Conservation (phyloP, 306 rosid species). For the Ziziphus jujuba region DNA sequence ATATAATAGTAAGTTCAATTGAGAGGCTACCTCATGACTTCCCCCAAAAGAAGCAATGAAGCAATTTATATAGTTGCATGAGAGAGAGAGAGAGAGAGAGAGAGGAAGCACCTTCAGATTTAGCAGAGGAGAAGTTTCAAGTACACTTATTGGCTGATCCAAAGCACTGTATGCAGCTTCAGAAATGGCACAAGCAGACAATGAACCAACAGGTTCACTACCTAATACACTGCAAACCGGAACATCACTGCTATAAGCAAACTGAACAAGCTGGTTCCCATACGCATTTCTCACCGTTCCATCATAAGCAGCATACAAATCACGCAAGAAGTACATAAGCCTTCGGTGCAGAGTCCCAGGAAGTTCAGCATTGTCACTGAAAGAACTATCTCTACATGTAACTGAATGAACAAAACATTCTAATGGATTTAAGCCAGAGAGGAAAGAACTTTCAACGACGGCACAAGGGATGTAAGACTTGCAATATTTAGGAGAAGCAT, state of each 20-base stretch:
- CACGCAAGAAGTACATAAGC: constrained; percentile 92
- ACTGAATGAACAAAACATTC: constrained; percentile 96
- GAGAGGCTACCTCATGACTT: no score
- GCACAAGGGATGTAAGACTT: constrained; percentile 80
- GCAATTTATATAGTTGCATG: background rate
- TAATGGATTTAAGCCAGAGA: constrained; percentile 84
- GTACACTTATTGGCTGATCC: constrained; percentile 92
- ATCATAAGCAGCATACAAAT: constrained; percentile 71
- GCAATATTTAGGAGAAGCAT: constrained; percentile 34
- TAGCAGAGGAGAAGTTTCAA: constrained; percentile 86
- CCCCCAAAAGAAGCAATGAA: background rate
- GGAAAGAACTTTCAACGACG: constrained; percentile 74
- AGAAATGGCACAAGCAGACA: constrained; percentile 91
- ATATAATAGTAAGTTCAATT: no score
- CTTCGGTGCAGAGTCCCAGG: constrained; percentile 86
- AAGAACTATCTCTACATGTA: constrained; percentile 79
- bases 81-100: background rate
- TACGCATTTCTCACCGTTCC: constrained; percentile 89
- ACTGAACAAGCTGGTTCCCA: constrained; percentile 78
- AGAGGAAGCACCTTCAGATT: constrained; percentile 62
- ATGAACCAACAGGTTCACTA: constrained; percentile 83
- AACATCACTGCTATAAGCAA: constrained; percentile 46
- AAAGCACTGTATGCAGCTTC: constrained; percentile 98
- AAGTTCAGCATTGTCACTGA: constrained; percentile 92
- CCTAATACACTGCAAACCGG: constrained; percentile 34